Percentiles rank a stretch among this genome's conserved stretches.
These are phyloP conservation scores for Trichopus zeylanicus DNA, from an alignment of 116 monocot genomes.

Conservation along the genomic window DNA sequence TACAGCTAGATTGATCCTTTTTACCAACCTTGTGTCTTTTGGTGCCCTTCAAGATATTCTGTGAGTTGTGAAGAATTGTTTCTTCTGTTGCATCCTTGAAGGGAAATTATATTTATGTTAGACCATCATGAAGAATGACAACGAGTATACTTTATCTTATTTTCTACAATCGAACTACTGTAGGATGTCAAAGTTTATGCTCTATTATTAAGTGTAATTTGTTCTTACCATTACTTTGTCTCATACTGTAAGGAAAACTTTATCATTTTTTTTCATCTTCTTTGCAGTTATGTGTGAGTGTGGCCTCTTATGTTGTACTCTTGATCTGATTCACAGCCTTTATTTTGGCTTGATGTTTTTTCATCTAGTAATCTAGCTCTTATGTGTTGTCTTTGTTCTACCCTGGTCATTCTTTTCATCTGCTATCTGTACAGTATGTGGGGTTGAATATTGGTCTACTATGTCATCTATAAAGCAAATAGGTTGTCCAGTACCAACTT, in stretches of 20 bases:
- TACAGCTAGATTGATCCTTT: constrained; percentile 5
- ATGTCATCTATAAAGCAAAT: constrained; percentile 81
- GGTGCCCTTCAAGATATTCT: not conserved
- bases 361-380: no score
- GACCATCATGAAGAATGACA: no score
- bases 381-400: not conserved
- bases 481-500: constrained; percentile 33
- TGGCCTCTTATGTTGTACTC: no score
- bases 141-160: no score
- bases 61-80: not conserved
- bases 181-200: not conserved
- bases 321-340: no score
- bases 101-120: not conserved
- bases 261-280: no score
- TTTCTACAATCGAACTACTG: not conserved
- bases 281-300: no score
- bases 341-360: no score
- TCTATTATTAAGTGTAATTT: no score
- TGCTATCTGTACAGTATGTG: not conserved
- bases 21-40: constrained; percentile 18
- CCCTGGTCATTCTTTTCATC: not conserved
- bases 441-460: not conserved
- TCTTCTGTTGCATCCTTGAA: not conserved
- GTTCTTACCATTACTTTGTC: no score
- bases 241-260: no score